A percentile compares a stretch with the other conserved stretches of the same genome.
These are phyloP conservation scores for Vanrija humicola DNA, from an alignment of 1,284 basidiomycete species.

Conservation along the genomic window DNA sequence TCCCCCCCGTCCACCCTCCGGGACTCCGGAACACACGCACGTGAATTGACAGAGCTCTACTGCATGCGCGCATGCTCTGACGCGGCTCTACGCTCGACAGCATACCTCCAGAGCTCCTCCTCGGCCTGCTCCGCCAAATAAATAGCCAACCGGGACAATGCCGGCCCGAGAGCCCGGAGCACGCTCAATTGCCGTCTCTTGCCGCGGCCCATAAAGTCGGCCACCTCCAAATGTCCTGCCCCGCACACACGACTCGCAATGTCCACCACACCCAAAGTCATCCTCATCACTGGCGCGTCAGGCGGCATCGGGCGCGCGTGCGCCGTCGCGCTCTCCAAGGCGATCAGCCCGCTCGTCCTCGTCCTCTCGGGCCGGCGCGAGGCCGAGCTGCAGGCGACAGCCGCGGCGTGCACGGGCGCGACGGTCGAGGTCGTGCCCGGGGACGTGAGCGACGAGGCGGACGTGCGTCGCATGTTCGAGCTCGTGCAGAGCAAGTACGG, in stretches of 20 bases:
- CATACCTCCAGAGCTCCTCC: too few relatives aligned
- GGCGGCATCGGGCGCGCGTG: slow-evolving; percentile 55
- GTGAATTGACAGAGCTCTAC: too few relatives aligned
- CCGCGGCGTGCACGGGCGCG: slow-evolving; percentile 34
- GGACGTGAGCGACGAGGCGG: slow-evolving; percentile 53
- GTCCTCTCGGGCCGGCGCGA: slow-evolving; percentile 59
- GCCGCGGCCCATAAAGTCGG: background rate
- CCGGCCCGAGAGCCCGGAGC: too few relatives aligned
- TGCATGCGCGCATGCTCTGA: too few relatives aligned
- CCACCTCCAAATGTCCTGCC: background rate
- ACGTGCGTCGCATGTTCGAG: slow-evolving; percentile 55
- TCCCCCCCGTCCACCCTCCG: too few relatives aligned
- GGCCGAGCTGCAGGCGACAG: slow-evolving; percentile 61
- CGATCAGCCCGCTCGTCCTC: slow-evolving; percentile 52
- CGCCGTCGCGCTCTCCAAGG: slow-evolving; percentile 57
- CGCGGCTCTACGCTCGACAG: too few relatives aligned
- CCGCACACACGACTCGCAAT: background rate
- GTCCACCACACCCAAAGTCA: slow-evolving; percentile 17
- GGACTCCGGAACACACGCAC: too few relatives aligned
- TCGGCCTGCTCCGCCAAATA: too few relatives aligned
- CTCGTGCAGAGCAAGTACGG: slow-evolving; percentile 59
- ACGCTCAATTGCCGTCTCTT: background rate
- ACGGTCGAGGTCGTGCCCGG: slow-evolving; percentile 54
- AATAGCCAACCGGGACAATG: too few relatives aligned
- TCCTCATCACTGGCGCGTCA: slow-evolving; percentile 47